Conservation (phyloP, 192 early-diverging fungal species). For the Linnemannia hyalina region DNA sequence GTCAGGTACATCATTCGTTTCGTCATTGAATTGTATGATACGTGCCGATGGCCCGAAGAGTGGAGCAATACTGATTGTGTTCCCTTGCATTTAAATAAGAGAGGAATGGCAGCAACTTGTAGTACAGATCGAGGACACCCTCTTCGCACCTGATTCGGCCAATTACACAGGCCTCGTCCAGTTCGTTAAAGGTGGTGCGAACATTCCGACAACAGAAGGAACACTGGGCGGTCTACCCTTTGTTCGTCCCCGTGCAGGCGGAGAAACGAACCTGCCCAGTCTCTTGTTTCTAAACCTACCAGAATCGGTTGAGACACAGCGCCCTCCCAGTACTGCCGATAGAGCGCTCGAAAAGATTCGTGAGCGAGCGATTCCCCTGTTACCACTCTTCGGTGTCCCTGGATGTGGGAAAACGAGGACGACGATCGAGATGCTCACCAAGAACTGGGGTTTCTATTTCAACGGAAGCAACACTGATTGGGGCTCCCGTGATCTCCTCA, state of each 20-base stretch:
- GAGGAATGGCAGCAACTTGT: constrained; percentile 13
- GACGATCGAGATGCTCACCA: constrained; percentile 32
- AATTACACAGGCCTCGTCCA: constrained; percentile 18
- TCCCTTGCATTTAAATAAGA: too few relatives aligned
- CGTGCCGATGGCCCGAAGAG: too few relatives aligned
- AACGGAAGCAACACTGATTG: constrained; percentile 24
- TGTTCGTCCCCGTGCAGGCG: background rate
- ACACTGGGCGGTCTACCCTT: constrained; percentile 15
- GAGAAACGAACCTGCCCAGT: constrained; percentile 10
- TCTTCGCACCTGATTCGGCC: constrained; percentile 12
- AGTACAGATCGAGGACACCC: constrained; percentile 4
- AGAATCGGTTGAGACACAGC: constrained; percentile 25
- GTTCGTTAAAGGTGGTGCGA: constrained; percentile 3
- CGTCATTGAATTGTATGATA: too few relatives aligned
- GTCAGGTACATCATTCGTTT: too few relatives aligned
- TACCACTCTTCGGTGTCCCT: constrained; percentile 22
- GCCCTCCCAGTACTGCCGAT: constrained; percentile 30
- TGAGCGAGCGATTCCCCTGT: constrained; percentile 12
- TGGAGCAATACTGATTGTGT: too few relatives aligned
- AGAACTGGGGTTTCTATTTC: constrained; percentile 48
- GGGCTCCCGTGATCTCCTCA: constrained; percentile 22
- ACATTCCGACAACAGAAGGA: constrained; percentile 30
- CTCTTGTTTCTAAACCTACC: constrained; percentile 42
- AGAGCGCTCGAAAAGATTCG: constrained; percentile 20
- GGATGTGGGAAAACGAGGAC: constrained; percentile 49